Evolutionary conservation across 202 grass and related monocot genomes (phyloP).

Genomic region (Saccharum hybrid): DNA sequence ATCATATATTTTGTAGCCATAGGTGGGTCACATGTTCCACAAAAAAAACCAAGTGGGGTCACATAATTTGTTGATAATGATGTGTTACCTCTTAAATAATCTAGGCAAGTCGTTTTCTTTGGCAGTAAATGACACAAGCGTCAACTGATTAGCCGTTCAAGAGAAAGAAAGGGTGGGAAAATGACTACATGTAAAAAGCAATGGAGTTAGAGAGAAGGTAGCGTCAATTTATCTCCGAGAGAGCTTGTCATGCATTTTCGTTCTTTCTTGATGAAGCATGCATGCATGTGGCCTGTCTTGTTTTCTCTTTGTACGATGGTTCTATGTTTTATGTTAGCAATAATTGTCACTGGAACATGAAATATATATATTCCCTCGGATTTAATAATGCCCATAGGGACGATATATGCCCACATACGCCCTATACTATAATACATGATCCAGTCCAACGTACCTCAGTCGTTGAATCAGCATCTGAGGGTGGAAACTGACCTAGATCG

Average conservation of each 20-base stretch:
- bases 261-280: conserved; percentile 29
- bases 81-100: conserved; percentile 27
- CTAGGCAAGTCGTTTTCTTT: conserved; percentile 25
- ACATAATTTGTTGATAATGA: not conserved
- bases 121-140: conserved; percentile 22
- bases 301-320: not conserved
- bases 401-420: too few relatives aligned
- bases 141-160: conserved; percentile 40
- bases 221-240: not conserved
- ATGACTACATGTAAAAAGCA: conserved; percentile 34
- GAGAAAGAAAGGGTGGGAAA: conserved; percentile 15
- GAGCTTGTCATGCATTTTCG: not conserved
- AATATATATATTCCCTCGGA: too few relatives aligned
- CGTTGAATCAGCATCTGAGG: too few relatives aligned
- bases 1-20: not conserved
- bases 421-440: too few relatives aligned
- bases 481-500: too few relatives aligned
- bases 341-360: too few relatives aligned
- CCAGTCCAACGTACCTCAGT: too few relatives aligned
- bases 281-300: conserved; percentile 13
- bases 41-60: not conserved
- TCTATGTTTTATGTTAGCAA: not conserved
- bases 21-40: not conserved
- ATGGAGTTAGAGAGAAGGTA: conserved; percentile 24
- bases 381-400: too few relatives aligned